Conservation (phyloP, 495 filamentous ascomycete species). For the Aspergillus sclerotiicarbonarius region DNA sequence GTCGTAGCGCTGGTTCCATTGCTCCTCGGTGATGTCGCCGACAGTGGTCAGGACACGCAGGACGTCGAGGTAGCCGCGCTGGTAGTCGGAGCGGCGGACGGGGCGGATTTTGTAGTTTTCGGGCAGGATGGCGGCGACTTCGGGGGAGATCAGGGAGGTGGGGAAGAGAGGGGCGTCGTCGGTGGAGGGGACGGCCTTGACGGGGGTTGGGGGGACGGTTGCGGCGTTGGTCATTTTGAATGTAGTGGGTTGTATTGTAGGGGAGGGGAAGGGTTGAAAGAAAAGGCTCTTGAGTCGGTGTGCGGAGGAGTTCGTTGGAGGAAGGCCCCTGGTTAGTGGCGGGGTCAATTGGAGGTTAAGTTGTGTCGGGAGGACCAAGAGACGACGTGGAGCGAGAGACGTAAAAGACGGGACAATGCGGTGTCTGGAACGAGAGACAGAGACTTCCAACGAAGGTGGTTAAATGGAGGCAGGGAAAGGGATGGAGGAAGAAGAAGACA, state of each 20-base stretch:
- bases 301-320: conserved; percentile 6
- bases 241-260: conserved; percentile 16
- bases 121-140: conserved; percentile 68
- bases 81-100: conserved; percentile 73
- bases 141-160: conserved; percentile 70
- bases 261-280: conserved; percentile 22
- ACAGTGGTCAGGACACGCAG: conserved; percentile 90
- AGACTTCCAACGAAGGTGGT: not conserved
- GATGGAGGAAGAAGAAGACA: not conserved
- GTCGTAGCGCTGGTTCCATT: conserved; percentile 76
- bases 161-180: conserved; percentile 68
- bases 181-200: conserved; percentile 30
- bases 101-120: conserved; percentile 81
- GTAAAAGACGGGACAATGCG: not conserved
- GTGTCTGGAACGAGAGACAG: not conserved
- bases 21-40: conserved; percentile 74
- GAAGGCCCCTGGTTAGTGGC: not conserved
- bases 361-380: not conserved
- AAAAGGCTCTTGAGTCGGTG: conserved; percentile 7
- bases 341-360: not conserved
- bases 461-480: not conserved
- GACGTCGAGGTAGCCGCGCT: conserved; percentile 76
- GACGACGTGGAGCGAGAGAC: conserved; percentile 1
- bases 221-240: conserved; percentile 18
- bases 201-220: conserved; percentile 27